Conservation (phyloP, 202 grass and related monocot species). For the Alloteropsis angusta region DNA sequence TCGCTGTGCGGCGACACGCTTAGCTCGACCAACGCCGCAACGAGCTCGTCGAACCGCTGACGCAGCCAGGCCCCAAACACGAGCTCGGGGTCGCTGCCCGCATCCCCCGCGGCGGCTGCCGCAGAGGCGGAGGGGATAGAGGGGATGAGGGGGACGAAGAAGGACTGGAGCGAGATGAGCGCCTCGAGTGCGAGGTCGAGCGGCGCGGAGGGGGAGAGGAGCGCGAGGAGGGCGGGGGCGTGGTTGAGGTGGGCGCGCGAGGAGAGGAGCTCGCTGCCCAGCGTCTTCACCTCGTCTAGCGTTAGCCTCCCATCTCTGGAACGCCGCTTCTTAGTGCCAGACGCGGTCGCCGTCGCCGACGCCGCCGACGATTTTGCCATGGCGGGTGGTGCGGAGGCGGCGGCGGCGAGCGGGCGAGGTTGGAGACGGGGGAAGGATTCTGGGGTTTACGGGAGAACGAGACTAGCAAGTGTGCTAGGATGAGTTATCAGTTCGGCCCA, state of each 20-base stretch:
- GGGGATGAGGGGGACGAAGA: slow-evolving; percentile 71
- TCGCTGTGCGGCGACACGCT: slow-evolving; percentile 39
- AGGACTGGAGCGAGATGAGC: slow-evolving; percentile 79
- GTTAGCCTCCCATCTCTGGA: slow-evolving; percentile 17
- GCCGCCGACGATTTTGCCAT: slow-evolving; percentile 26
- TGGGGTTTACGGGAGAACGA: slow-evolving; percentile 17
- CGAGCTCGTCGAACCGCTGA: slow-evolving; percentile 64
- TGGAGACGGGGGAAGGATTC: neutral
- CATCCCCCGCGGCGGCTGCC: neutral
- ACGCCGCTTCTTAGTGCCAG: slow-evolving; percentile 11
- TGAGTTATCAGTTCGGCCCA: neutral
- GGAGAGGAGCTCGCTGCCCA: slow-evolving; percentile 70
- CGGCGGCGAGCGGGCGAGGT: neutral
- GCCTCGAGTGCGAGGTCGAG: slow-evolving; percentile 50
- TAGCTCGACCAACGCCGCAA: slow-evolving; percentile 44
- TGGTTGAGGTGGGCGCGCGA: slow-evolving; percentile 84
- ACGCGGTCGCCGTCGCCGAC: neutral
- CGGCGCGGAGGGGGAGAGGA: slow-evolving; percentile 42
- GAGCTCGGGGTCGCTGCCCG: slow-evolving; percentile 39
- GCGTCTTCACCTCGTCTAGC: slow-evolving; percentile 50
- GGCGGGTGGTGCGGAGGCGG: neutral
- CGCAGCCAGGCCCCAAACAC: slow-evolving; percentile 69
- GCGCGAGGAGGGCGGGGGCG: slow-evolving; percentile 57
- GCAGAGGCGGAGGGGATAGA: slow-evolving; percentile 53
- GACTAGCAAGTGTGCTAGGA: neutral